A percentile compares a stretch with the other conserved stretches of the same genome.
These are phyloP conservation scores for Cocos nucifera DNA, from an alignment of 176 grass and related monocot genomes.

Conservation along the genomic window DNA sequence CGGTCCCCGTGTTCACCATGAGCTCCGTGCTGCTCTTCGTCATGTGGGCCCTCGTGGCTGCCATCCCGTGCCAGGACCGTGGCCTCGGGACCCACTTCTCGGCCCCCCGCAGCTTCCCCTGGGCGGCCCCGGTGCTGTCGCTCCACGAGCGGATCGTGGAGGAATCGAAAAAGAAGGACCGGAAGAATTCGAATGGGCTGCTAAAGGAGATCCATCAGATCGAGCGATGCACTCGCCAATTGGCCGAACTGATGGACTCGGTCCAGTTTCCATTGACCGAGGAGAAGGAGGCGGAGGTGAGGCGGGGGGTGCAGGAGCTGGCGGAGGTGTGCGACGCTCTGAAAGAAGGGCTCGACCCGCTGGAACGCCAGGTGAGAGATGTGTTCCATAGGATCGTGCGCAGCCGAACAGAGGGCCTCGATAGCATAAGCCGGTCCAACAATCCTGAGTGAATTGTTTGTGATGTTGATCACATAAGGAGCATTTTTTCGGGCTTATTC, in stretches of 20 bases:
- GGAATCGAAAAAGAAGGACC: slow-evolving; percentile 87
- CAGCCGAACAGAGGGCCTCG: slow-evolving; percentile 69
- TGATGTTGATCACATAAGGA: too few species aligned
- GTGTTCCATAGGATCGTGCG: slow-evolving; percentile 77
- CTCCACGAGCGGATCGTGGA: slow-evolving; percentile 70
- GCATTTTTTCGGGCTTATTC: too few species aligned
- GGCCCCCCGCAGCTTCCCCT: slow-evolving; percentile 45
- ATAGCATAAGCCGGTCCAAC: slow-evolving; percentile 43
- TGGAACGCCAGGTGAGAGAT: slow-evolving; percentile 72
- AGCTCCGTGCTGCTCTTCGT: slow-evolving; percentile 48
- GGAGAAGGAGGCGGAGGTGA: slow-evolving; percentile 53
- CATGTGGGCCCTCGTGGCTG: slow-evolving; percentile 51
- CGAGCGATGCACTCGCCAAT: slow-evolving; percentile 53
- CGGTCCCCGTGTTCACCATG: slow-evolving; percentile 57
- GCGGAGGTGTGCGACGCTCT: slow-evolving; percentile 44
- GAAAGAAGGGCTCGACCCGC: slow-evolving; percentile 67
- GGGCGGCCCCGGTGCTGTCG: slow-evolving; percentile 28
- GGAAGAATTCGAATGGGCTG: slow-evolving; percentile 58
- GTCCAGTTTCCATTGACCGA: slow-evolving; percentile 46
- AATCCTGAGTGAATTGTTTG: slow-evolving; percentile 31
- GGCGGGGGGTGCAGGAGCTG: slow-evolving; percentile 40
- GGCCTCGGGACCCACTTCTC: slow-evolving; percentile 67
- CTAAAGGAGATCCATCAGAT: slow-evolving; percentile 88
- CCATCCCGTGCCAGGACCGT: slow-evolving; percentile 90
- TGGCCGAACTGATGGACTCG: slow-evolving; percentile 60